Conservation (phyloP, 306 rosid species). For the Calophaca sinica region DNA sequence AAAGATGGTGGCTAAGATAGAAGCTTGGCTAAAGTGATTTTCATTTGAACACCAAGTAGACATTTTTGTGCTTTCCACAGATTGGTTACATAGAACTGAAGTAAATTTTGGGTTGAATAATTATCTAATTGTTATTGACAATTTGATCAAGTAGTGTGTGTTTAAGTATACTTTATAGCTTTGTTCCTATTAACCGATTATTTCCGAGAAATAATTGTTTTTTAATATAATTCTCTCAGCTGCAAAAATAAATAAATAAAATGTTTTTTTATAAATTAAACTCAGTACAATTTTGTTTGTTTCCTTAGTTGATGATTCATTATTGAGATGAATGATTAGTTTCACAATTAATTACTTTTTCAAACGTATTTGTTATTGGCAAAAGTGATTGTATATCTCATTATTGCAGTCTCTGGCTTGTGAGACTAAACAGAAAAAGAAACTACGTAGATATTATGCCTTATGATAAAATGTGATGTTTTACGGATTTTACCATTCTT, state of each 20-base stretch:
- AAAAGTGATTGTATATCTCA: too few species aligned
- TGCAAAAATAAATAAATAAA: background rate
- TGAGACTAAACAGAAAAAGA: too few species aligned
- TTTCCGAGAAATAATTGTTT: background rate
- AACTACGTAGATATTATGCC: too few species aligned
- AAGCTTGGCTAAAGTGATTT: constrained; percentile 35
- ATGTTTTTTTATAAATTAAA: background rate
- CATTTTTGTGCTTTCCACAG: constrained; percentile 36
- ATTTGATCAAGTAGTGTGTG: constrained; percentile 25
- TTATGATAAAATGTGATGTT: too few species aligned
- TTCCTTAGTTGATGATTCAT: too few species aligned
- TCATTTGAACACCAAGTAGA: constrained; percentile 41
- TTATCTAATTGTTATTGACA: constrained; percentile 30
- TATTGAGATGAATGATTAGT: too few species aligned
- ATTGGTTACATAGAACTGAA: constrained; percentile 40
- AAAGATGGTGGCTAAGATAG: constrained; percentile 97
- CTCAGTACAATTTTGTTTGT: too few species aligned
- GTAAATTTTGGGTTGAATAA: constrained; percentile 46
- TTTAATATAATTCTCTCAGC: background rate
- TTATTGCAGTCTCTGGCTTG: too few species aligned
- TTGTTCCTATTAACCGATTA: background rate
- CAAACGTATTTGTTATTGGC: too few species aligned
- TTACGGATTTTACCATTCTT: too few species aligned
- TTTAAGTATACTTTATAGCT: background rate
- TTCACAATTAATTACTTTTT: too few species aligned